Base-by-base conservation (phyloP, 257 asterid species). In the Schizonepeta tenuifolia region DNA sequence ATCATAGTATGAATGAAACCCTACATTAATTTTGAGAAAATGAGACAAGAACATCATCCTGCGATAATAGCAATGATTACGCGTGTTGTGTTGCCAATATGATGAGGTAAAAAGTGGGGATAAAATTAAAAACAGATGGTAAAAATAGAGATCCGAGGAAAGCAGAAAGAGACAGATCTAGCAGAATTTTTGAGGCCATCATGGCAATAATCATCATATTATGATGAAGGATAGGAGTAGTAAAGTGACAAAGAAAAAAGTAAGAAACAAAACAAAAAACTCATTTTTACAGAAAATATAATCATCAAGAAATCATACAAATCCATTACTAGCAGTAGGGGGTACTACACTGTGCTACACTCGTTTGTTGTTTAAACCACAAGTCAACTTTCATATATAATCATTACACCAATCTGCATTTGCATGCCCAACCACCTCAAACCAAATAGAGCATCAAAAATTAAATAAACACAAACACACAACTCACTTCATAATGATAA, bases 351-450 rank as follows among this genome's bases (percentile, higher is more conserved):
- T 49, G 65, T 61, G 56, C 35, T 72, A 28, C 9, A 66, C 70
- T 78, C 43, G 72, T 56, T 65, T 71, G 65, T 69, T 17, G 20
- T 6, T 10, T 10, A 78, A 75, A 28, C 13, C 20, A 20, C 33
- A 44, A 69, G 82, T 83, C 84, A 84, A 79, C 77, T 80, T 79
- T 77, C 24, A 8, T 89, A 86, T 21, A 14, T 89, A 86, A 91
- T 89, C 90, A 85, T 89, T 83, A 81, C 89, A 64, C 79, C 88
- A 86, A 87, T 89, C 91, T 83, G 85, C 78, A 77, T 82, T 65
- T 80, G 90, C 85, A 81, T 83, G 85, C 43, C 80, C 77, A 70
- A 79, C 73, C 35, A 78, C 72, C 86, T 18, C 50, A 14, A 49
- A 68, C 64, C 31, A 68, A 54, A 38, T 5, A 18, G 3, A 57